Evolutionary conservation across 805 yeast genomes (phyloP), one percentile per base, ranked within the genome.

Genomic region (Naumovozyma baii): DNA sequence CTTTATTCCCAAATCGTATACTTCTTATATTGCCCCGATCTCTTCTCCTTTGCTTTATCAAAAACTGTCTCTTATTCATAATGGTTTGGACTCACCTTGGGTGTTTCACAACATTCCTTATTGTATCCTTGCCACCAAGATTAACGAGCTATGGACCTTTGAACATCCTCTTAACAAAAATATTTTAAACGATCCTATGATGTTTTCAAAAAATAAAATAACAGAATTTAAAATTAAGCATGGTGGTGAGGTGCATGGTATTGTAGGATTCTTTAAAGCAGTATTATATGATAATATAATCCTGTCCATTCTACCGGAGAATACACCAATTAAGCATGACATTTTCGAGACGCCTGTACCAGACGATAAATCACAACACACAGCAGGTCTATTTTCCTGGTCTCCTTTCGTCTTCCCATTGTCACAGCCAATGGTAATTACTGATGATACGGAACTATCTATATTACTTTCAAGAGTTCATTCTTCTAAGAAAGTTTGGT

Each of bases 231-330:
- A 64, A 36, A 64, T 73, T 4, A 64, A 67, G 13, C 60, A 70
- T 25, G 67, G 72, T 39, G 73, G 81, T 2, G 70, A 70, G 15
- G 57, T 84, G 2, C 88, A 85, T 55, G 95, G 90, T 0, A 56
- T 87, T 28, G 64, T 76, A 3, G 96, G 96, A 0, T 78, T 67
- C 52, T 88, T 88, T 52, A 69, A 69, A n/a, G 78, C 92, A 0
- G 71, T 61, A 2, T 66, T 87, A n/a, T 83, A 77, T 55, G 73
- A 70, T 1, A 80, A 76, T 35, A 64, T 78, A 18, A 54, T 54
- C 7, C 19, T 57, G 15, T 58, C 63, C 2, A 59, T 54, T 16
- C 17, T 59, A 13, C 64, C 64, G 2, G 40, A 52, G 31, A 50
- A 50, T 17, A 42, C 48, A 3, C 37, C 44, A 2, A 37, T 54